Evolutionary conservation across 148 eudicot genomes (phyloP), one percentile per base, ranked within the genome.

Genomic region (Chenopodium suecicum): DNA sequence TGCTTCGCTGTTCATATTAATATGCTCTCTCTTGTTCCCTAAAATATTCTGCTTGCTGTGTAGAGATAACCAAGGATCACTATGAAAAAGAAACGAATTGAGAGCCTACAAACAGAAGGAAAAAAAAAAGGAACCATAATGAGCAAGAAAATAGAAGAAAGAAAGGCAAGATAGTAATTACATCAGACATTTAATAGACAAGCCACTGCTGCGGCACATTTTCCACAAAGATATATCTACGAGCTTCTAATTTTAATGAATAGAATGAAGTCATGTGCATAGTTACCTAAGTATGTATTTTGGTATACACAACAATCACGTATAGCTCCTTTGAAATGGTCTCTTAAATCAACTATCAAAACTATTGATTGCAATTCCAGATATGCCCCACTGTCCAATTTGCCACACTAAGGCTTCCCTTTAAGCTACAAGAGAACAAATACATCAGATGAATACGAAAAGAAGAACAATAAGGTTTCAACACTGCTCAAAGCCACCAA

Each of bases 1-100:
- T 82, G 93, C 90, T 84, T 89, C 86, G 41, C 83, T 83, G 76
- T 78, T 81, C 98, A 96, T 96, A 73, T 81, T 85, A 37, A 50
- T 70, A 79, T 58, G 74, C 74, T 81, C 80, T 66, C 54, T 50
- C 62, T 31, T 56, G 34, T 16, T 48, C 9, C 46, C 63, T 48
- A 68, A 12, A 52, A 58, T 75, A n/a, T 69, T 70, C 17, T 27
- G 29, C 44, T 32, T 46, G 25, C 76, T 22, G 60, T n/a, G 29
- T 13, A 58, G 10, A 75, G 56, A 25, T 66, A 65, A 56, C 52
- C n/a, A 63, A 54, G 27, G 65, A 76, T 54, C 79, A n/a, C 32
- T 75, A 74, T 17, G 5, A 65, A 34, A 3, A 73, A 19, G 71
- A 60, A 79, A 78, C 47, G 58, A 63, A 34, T 25, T 13, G 16